phyloP scores from a whole-genome alignment of 495 filamentous ascomycete genomes.

The Penicillium turbatum region DNA sequence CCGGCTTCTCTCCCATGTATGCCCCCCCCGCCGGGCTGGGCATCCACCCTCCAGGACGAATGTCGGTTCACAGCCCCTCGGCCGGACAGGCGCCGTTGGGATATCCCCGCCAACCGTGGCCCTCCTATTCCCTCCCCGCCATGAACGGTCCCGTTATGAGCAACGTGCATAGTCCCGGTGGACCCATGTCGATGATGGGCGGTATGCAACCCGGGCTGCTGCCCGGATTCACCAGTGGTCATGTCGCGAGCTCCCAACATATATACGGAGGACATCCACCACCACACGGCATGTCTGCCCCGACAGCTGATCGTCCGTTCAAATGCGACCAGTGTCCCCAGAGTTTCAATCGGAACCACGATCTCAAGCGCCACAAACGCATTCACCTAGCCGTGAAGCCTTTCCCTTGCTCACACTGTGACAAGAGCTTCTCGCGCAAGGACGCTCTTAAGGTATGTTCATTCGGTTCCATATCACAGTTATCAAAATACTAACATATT shows the following conservation, averaged over 20 bases:
- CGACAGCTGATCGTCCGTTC: slow-evolving; percentile 78
- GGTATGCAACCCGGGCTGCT: slow-evolving; percentile 50
- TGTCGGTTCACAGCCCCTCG: slow-evolving; percentile 52
- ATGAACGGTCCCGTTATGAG: slow-evolving; percentile 71
- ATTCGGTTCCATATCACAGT: background rate
- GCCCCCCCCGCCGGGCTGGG: slow-evolving; percentile 56
- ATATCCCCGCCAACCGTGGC: slow-evolving; percentile 49
- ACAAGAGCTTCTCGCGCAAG: slow-evolving; percentile 95
- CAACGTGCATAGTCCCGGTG: slow-evolving; percentile 68
- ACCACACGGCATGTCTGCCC: slow-evolving; percentile 39
- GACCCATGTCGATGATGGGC: slow-evolving; percentile 64
- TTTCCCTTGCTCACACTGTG: slow-evolving; percentile 85
- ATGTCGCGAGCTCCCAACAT: slow-evolving; percentile 52
- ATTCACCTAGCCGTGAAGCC: slow-evolving; percentile 96
- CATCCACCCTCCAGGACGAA: slow-evolving; percentile 49
- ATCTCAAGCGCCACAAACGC: slow-evolving; percentile 90
- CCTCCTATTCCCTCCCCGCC: slow-evolving; percentile 53
- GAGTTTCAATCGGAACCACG: slow-evolving; percentile 95
- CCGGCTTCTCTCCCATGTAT: slow-evolving; percentile 51
- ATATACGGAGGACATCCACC: slow-evolving; percentile 49
- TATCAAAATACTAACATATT: slow-evolving; percentile 8
- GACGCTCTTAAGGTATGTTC: slow-evolving; percentile 87
- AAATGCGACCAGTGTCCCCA: slow-evolving; percentile 91
- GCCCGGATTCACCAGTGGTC: slow-evolving; percentile 54
- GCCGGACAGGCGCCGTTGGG: slow-evolving; percentile 44